Base-by-base conservation (phyloP, 2,329 filamentous ascomycete species). In the Colletotrichum nymphaeae region DNA sequence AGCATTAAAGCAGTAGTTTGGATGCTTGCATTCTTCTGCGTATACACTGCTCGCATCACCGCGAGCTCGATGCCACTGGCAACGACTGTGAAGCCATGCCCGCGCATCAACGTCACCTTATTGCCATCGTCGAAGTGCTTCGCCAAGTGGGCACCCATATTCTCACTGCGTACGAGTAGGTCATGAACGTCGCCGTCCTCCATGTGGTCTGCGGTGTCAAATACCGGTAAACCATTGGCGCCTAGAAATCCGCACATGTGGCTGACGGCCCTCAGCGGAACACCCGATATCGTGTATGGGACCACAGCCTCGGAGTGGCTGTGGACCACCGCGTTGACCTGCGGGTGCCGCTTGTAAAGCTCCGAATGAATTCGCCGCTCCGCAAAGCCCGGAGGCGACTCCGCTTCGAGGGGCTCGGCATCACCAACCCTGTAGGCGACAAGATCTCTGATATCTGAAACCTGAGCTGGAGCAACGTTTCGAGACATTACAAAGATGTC, bases 341-440 rank as follows among this genome's bases (percentile, higher is more conserved):
- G 68, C 0, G 80, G 77, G 74, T 82, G 86, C 30, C 77, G 76
- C 76, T 85, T 86, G 76, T 85, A 85, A 28, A 86, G 80, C 76
- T 87, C 86, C 69, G 83, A 84, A 75, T 87, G 85, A 58, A 88
- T 88, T 76, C 79, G 85, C 4, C 86, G 81, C 75, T 88, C 85
- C 12, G 79, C 74, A 66, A 82, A 87, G 26, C 84, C 84, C 59
- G 82, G 81, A 0, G 81, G 79, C 0, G 83, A 79, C 46, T 78
- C 77, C 0, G 81, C 75, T 52, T 86, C 79, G 2, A 87, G 82
- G 0, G 87, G 83, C 16, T 79, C 77, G 12, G 81, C 84, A 71
- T 86, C 84, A 0, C 76, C 71, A 24, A 89, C 79, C 35, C 80
- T 74, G 76, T 88, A 89, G 57, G 85, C 81, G 37, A 88, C 83